Conservation (phyloP, 164 flowering plant species). For the Liriodendron chinense region DNA sequence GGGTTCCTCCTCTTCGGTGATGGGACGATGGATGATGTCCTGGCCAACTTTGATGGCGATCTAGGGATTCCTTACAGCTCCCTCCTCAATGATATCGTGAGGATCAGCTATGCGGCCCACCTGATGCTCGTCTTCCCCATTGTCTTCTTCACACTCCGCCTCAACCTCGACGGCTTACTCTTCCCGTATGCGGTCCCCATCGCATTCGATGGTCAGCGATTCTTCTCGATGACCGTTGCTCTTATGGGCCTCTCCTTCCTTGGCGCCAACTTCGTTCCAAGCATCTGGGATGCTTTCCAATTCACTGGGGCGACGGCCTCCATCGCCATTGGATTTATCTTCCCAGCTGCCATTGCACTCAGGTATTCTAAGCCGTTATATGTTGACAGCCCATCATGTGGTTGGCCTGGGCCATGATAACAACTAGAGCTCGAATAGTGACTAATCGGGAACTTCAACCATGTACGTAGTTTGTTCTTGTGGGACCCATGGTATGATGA, state of each 20-base stretch:
- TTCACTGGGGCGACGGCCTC: conserved; percentile 79
- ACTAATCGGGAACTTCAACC: too few relatives aligned
- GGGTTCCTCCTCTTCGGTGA: conserved; percentile 74
- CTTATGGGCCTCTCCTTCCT: conserved; percentile 55
- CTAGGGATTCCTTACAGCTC: conserved; percentile 57
- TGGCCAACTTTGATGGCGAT: conserved; percentile 72
- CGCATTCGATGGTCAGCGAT: conserved; percentile 43
- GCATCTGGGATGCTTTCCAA: conserved; percentile 84
- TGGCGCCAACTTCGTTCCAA: conserved; percentile 74
- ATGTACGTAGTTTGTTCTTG: too few relatives aligned
- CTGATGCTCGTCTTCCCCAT: conserved; percentile 82
- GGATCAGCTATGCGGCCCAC: conserved; percentile 71
- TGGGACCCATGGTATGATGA: too few relatives aligned
- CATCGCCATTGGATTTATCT: conserved; percentile 61
- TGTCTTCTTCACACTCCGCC: conserved; percentile 69
- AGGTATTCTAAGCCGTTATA: conserved; percentile 30
- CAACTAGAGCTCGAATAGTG: too few relatives aligned
- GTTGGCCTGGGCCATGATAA: too few relatives aligned
- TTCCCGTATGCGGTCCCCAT: conserved; percentile 58
- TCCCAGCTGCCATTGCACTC: conserved; percentile 71
- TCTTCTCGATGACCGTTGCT: conserved; percentile 39
- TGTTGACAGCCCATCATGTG: too few relatives aligned
- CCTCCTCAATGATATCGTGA: conserved; percentile 48
- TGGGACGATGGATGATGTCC: conserved; percentile 59
- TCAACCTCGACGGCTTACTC: conserved; percentile 68